Evolutionary conservation across 228 moss, liverwort and hornwort genomes (phyloP).

Genomic region (Sphagnum fallax): DNA sequence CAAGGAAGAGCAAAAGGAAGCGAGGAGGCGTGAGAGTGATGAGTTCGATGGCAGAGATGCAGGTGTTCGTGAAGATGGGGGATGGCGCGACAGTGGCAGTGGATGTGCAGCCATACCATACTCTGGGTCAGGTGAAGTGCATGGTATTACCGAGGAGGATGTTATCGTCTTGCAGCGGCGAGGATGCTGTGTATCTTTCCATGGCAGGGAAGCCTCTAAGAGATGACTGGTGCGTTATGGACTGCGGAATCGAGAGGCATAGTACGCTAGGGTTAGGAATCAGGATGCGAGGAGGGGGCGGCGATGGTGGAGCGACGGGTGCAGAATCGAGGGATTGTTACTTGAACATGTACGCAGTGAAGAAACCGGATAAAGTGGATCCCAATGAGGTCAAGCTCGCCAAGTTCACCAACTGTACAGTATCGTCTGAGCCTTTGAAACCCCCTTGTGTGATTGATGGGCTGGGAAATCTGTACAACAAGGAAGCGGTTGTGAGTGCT

Average conservation of each 20-base stretch:
- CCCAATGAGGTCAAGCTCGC: constrained; percentile 88
- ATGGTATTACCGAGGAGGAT: constrained; percentile 9
- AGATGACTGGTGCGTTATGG: constrained; percentile 28
- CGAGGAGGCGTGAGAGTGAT: neutral
- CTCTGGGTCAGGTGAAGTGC: constrained; percentile 39
- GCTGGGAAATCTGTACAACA: constrained; percentile 87
- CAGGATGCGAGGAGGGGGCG: constrained; percentile 72
- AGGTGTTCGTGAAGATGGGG: constrained; percentile 45
- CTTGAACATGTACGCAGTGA: constrained; percentile 86
- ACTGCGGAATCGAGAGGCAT: constrained; percentile 23
- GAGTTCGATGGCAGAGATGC: constrained; percentile 21
- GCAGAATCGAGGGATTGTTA: constrained; percentile 96
- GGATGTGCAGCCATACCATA: constrained; percentile 27
- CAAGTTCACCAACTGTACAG: constrained; percentile 74
- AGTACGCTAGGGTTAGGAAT: constrained; percentile 67
- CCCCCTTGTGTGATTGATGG: constrained; percentile 88
- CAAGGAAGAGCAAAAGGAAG: too few relatives aligned
- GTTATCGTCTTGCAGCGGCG: neutral
- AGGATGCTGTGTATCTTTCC: constrained; percentile 27
- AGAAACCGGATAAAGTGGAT: constrained; percentile 96
- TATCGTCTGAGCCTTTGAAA: constrained; percentile 80
- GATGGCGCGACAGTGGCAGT: constrained; percentile 44
- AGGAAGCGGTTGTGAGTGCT: constrained; percentile 82
- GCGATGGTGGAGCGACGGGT: constrained; percentile 97
- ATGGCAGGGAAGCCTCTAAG: constrained; percentile 48